A percentile compares a stretch with the other conserved stretches of the same genome.
Evolutionary conservation across 2,329 filamentous ascomycete species (phyloP).

Genomic region (Mycogone perniciosa): DNA sequence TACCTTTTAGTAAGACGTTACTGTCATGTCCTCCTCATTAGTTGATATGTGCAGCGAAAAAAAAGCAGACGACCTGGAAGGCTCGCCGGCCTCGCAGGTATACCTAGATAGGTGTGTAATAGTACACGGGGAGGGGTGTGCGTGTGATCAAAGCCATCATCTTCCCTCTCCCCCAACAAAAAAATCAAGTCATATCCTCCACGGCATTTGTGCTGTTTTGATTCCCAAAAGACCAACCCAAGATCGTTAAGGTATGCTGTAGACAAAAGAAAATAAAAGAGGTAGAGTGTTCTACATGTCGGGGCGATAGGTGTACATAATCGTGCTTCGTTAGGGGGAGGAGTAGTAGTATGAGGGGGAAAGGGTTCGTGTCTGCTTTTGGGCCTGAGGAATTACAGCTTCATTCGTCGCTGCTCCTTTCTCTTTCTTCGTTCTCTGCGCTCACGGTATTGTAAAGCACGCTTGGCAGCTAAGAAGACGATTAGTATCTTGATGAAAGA

Average conservation of each 20-base stretch:
- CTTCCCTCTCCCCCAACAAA: background rate
- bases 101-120: slow-evolving; percentile 3
- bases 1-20: background rate
- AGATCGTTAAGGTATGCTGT: background rate
- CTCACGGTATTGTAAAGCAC: slow-evolving; percentile 30
- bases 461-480: slow-evolving; percentile 27
- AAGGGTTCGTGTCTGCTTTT: background rate
- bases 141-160: background rate
- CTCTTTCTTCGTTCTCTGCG: slow-evolving; percentile 32
- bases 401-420: slow-evolving; percentile 33
- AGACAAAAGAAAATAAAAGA: background rate
- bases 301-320: background rate
- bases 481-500: background rate
- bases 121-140: background rate
- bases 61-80: background rate
- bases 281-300: background rate
- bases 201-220: background rate
- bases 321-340: slow-evolving; percentile 2
- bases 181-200: background rate
- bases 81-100: background rate
- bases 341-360: background rate
- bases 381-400: slow-evolving; percentile 21
- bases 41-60: slow-evolving; percentile 9
- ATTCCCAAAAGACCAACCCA: background rate
- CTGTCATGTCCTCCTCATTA: slow-evolving; percentile 11